phyloP scores from a whole-genome alignment of 2,329 filamentous ascomycete species.

The Aureobasidium sp. region DNA sequence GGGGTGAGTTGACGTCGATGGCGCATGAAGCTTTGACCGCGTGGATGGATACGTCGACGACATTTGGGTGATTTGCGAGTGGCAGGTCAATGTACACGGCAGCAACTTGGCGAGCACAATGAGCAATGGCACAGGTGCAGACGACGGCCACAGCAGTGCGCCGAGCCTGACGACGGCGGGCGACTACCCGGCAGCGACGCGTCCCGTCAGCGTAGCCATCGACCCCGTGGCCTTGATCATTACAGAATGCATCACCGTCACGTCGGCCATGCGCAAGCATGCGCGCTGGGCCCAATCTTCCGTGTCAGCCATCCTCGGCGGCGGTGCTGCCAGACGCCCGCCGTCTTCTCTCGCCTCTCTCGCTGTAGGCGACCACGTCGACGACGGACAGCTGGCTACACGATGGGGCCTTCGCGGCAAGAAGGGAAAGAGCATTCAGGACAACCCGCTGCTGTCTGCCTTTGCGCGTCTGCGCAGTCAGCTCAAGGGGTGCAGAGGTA shows the following conservation, averaged over 20 bases:
- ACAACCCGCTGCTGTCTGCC: slow-evolving; percentile 90
- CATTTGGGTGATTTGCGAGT: not conserved
- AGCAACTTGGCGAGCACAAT: not conserved
- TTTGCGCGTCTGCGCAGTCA: slow-evolving; percentile 87
- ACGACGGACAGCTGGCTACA: slow-evolving; percentile 48
- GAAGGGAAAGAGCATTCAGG: slow-evolving; percentile 94
- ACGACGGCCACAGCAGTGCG: not conserved
- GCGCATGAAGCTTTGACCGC: slow-evolving; percentile 6
- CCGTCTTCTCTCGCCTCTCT: slow-evolving; percentile 12
- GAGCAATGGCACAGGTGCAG: slow-evolving; percentile 7
- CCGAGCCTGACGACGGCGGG: not conserved
- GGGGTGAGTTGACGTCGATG: not conserved
- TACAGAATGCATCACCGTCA: slow-evolving; percentile 97
- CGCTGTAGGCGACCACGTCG: slow-evolving; percentile 11
- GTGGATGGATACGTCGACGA: not conserved
- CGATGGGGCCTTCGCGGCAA: slow-evolving; percentile 91
- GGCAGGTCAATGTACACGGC: not conserved
- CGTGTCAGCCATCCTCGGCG: slow-evolving; percentile 88
- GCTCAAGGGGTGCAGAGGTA: slow-evolving; percentile 74
- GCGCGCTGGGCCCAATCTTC: slow-evolving; percentile 92
- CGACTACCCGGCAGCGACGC: not conserved
- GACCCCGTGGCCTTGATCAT: slow-evolving; percentile 59
- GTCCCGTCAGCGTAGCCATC: slow-evolving; percentile 26
- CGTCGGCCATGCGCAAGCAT: slow-evolving; percentile 96
- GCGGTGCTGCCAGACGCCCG: slow-evolving; percentile 31